These are phyloP conservation scores for Sclerotinia spermophila DNA, from an alignment of 2,329 filamentous ascomycete genomes.

Conservation along the genomic window DNA sequence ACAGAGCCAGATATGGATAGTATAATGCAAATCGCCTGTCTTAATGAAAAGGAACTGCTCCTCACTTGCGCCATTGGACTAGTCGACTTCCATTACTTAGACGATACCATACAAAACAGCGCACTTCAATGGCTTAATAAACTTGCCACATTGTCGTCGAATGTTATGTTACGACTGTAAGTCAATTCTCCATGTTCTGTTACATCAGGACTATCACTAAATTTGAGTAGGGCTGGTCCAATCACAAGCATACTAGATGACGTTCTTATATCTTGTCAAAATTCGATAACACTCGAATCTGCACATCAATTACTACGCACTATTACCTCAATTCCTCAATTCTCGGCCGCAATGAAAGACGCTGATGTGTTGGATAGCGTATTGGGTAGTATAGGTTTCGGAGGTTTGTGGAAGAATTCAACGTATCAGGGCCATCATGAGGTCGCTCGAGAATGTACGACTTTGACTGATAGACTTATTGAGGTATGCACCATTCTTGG, in stretches of 20 bases:
- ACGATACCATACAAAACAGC: slow-evolving; percentile 58
- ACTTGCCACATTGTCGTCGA: slow-evolving; percentile 51
- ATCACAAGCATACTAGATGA: slow-evolving; percentile 59
- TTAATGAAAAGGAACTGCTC: slow-evolving; percentile 59
- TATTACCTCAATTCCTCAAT: slow-evolving; percentile 52
- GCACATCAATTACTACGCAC: slow-evolving; percentile 59
- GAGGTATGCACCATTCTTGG: slow-evolving; percentile 28
- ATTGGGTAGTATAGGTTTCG: slow-evolving; percentile 59
- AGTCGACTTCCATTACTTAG: slow-evolving; percentile 62
- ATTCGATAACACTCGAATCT: slow-evolving; percentile 54
- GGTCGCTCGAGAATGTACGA: slow-evolving; percentile 35
- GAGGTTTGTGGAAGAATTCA: slow-evolving; percentile 54
- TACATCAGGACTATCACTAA: background rate
- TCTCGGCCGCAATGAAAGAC: slow-evolving; percentile 47
- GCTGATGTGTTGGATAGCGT: slow-evolving; percentile 49
- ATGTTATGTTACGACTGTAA: slow-evolving; percentile 57
- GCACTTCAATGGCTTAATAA: slow-evolving; percentile 58
- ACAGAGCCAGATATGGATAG: slow-evolving; percentile 41
- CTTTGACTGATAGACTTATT: slow-evolving; percentile 34
- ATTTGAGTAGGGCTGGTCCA: slow-evolving; percentile 47
- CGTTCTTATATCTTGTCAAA: slow-evolving; percentile 58
- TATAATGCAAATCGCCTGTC: slow-evolving; percentile 43
- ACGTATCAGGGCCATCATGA: slow-evolving; percentile 36
- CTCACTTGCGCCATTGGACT: slow-evolving; percentile 61
- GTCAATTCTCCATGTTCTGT: slow-evolving; percentile 31